phyloP scores from a whole-genome alignment of 164 flowering plant species.

The Kalanchoe fedtschenkoi region DNA sequence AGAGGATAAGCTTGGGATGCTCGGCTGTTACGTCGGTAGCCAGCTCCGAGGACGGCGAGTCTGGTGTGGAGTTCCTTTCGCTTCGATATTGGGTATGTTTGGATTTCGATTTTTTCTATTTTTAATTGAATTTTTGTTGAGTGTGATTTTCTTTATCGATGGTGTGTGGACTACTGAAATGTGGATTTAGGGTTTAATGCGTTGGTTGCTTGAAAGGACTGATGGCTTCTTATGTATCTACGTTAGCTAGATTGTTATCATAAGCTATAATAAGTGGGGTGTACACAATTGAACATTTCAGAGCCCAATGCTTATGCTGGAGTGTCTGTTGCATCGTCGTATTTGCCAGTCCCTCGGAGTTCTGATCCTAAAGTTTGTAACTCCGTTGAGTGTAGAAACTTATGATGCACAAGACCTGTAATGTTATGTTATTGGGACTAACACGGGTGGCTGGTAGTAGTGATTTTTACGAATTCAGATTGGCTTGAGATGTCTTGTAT shows the following conservation, averaged over 20 bases:
- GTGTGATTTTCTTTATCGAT: neutral
- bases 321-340: too few species aligned
- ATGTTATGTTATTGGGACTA: too few species aligned
- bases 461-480: too few species aligned
- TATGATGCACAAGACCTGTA: too few species aligned
- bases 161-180: neutral
- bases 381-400: too few species aligned
- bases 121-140: neutral
- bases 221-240: neutral
- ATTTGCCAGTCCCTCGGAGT: too few species aligned
- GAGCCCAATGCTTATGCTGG: too few species aligned
- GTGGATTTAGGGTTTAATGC: neutral
- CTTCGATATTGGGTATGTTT: constrained; percentile 73
- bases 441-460: too few species aligned
- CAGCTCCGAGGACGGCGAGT: constrained; percentile 13
- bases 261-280: neutral
- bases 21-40: constrained; percentile 19
- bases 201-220: neutral
- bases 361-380: too few species aligned
- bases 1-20: constrained; percentile 71
- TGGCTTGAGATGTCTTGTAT: neutral
- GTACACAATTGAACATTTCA: neutral
- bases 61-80: constrained; percentile 54
- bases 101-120: neutral
- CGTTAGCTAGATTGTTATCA: neutral